These are phyloP conservation scores for Trametes gibbosa DNA, from an alignment of 768 basidiomycete genomes.

Conservation along the genomic window DNA sequence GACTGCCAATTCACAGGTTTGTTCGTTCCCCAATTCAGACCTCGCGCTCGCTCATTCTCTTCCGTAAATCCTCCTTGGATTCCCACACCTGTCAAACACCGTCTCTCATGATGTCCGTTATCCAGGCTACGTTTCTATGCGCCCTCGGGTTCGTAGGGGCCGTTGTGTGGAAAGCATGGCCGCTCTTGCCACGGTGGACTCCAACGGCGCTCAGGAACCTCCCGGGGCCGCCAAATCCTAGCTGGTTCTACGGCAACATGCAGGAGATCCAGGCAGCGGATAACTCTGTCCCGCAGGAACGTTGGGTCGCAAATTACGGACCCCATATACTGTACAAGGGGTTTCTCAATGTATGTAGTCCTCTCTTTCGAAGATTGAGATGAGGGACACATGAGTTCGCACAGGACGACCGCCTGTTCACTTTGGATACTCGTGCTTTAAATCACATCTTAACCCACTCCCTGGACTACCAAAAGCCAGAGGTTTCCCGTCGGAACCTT, in stretches of 20 bases:
- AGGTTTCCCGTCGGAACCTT: conserved; percentile 37
- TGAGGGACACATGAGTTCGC: not conserved
- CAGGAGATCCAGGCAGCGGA: conserved; percentile 42
- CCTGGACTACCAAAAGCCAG: conserved; percentile 59
- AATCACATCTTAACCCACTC: conserved; percentile 61
- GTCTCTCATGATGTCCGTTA: not conserved
- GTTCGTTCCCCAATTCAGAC: not conserved
- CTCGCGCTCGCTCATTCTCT: not conserved
- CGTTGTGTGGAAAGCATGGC: not conserved
- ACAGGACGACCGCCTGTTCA: conserved; percentile 7
- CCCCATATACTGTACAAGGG: conserved; percentile 42
- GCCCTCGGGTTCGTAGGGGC: not conserved
- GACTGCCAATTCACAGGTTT: too few relatives aligned
- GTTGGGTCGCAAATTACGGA: conserved; percentile 52
- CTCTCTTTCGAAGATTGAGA: not conserved
- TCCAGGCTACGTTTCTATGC: not conserved
- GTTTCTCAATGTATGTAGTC: conserved; percentile 41
- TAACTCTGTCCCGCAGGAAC: conserved; percentile 24
- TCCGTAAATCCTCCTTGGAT: too few relatives aligned
- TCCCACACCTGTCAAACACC: not conserved
- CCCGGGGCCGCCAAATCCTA: conserved; percentile 47
- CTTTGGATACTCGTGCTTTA: conserved; percentile 56
- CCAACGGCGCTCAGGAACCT: conserved; percentile 43
- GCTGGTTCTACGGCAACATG: conserved; percentile 49
- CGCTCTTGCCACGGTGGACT: not conserved